Percentiles rank a stretch among this genome's conserved stretches.
These are phyloP conservation scores for Dryas octopetala DNA, from an alignment of 306 rosid genomes.

Conservation along the genomic window DNA sequence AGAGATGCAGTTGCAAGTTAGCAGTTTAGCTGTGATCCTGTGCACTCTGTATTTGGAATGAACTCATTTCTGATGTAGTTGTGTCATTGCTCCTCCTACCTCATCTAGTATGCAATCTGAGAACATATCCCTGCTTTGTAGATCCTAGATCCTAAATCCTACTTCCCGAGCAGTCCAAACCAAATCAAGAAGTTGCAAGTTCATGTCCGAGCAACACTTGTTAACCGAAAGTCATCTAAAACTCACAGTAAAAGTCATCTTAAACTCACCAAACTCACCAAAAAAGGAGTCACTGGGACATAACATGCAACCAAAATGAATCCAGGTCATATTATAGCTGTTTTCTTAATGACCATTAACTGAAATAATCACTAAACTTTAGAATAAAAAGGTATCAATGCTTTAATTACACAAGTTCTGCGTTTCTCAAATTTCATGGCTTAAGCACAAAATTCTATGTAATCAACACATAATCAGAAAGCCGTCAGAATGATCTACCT, in stretches of 20 bases:
- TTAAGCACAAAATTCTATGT: slow-evolving; percentile 2
- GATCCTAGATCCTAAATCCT: background rate
- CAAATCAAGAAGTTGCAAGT: background rate
- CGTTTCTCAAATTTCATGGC: slow-evolving; percentile 11
- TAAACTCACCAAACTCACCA: background rate
- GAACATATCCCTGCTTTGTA: background rate
- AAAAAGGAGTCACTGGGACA: background rate
- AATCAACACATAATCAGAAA: slow-evolving; percentile 22
- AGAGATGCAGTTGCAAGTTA: too few species aligned
- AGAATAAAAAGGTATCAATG: slow-evolving; percentile 7
- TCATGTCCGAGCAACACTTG: background rate
- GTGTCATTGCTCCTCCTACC: too few species aligned
- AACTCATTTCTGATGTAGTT: too few species aligned
- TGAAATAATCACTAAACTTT: slow-evolving; percentile 6
- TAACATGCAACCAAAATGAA: background rate
- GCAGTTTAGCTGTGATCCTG: too few species aligned
- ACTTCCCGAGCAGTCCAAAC: background rate
- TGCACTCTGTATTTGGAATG: too few species aligned
- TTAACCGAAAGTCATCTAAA: background rate
- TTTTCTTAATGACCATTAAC: background rate
- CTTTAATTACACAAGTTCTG: slow-evolving; percentile 17
- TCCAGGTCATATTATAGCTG: background rate
- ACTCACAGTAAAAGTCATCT: background rate
- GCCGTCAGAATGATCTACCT: slow-evolving; percentile 16
- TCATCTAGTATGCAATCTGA: too few species aligned